These are phyloP conservation scores for Amphicarpaea edgeworthii DNA, from an alignment of 306 rosid genomes.

Conservation along the genomic window DNA sequence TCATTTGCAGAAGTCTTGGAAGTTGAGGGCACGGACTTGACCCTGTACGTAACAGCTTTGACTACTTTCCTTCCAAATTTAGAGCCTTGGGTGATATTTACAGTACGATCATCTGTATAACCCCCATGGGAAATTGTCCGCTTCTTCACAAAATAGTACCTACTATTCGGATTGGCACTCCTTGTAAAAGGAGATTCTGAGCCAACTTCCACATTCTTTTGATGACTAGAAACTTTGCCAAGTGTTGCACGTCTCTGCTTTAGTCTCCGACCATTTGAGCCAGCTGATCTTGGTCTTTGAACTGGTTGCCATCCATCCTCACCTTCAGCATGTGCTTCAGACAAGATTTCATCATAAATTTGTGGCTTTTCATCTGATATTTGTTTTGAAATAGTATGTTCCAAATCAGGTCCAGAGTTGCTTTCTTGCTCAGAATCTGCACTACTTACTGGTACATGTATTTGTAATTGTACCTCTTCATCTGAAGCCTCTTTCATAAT, in stretches of 20 bases:
- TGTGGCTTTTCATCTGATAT: slow-evolving; percentile 59
- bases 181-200: slow-evolving; percentile 58
- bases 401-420: slow-evolving; percentile 62
- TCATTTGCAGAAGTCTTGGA: slow-evolving; percentile 55
- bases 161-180: slow-evolving; percentile 64
- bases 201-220: slow-evolving; percentile 72
- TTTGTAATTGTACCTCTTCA: slow-evolving; percentile 63
- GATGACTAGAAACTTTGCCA: slow-evolving; percentile 79
- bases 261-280: slow-evolving; percentile 72
- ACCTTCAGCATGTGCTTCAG: slow-evolving; percentile 80
- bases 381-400: slow-evolving; percentile 55
- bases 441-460: slow-evolving; percentile 52
- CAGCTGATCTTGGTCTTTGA: slow-evolving; percentile 93
- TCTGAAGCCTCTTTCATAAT: slow-evolving; percentile 71
- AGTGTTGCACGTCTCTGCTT: slow-evolving; percentile 88
- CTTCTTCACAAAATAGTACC: slow-evolving; percentile 78
- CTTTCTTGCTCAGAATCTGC: slow-evolving; percentile 65
- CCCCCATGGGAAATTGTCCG: slow-evolving; percentile 76
- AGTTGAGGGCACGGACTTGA: slow-evolving; percentile 75
- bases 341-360: slow-evolving; percentile 50
- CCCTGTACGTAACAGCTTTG: slow-evolving; percentile 83
- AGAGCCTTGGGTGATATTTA: slow-evolving; percentile 72
- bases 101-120: slow-evolving; percentile 64
- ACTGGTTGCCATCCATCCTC: slow-evolving; percentile 98
- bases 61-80: slow-evolving; percentile 84